Evolutionary conservation across 2,329 filamentous ascomycete genomes (phyloP).

Genomic region (Phialophora tarda): DNA sequence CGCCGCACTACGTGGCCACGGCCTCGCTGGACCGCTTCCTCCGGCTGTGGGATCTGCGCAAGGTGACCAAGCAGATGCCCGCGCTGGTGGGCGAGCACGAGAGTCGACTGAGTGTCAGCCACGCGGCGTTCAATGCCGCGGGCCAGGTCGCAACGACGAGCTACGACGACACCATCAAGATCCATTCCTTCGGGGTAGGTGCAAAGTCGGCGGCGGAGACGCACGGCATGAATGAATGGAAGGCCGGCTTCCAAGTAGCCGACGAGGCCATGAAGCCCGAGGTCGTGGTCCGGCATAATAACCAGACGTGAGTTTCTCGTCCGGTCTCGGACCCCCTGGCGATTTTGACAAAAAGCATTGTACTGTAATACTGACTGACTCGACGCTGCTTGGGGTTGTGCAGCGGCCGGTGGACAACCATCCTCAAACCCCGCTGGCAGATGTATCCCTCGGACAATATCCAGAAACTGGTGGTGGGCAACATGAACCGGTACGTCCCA

Average conservation of each 20-base stretch:
- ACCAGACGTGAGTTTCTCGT: conserved; percentile 76
- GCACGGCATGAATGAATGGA: conserved; percentile 64
- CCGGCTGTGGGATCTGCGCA: conserved; percentile 90
- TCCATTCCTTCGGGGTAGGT: conserved; percentile 73
- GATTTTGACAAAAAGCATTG: too few species aligned
- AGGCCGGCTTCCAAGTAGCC: conserved; percentile 61
- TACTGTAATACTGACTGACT: not conserved
- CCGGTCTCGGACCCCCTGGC: not conserved
- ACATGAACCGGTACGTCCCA: conserved; percentile 75
- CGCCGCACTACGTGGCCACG: conserved; percentile 83
- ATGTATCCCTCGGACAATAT: conserved; percentile 75
- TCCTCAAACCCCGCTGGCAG: conserved; percentile 88
- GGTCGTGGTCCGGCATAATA: conserved; percentile 79
- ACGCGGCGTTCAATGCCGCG: conserved; percentile 84
- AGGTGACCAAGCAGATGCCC: conserved; percentile 68
- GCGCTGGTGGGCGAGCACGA: conserved; percentile 78
- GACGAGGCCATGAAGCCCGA: conserved; percentile 71
- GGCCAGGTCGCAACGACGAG: conserved; percentile 89
- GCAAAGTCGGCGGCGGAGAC: conserved; percentile 33
- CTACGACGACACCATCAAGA: conserved; percentile 94
- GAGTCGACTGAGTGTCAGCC: conserved; percentile 83
- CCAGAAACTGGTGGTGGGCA: conserved; percentile 88
- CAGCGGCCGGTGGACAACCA: conserved; percentile 45
- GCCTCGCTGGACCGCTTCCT: conserved; percentile 87
- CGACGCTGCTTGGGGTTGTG: not conserved